These are phyloP conservation scores for Kurtzmaniella quercitrusa DNA, from an alignment of 1,139 yeast genomes.

Conservation along the genomic window DNA sequence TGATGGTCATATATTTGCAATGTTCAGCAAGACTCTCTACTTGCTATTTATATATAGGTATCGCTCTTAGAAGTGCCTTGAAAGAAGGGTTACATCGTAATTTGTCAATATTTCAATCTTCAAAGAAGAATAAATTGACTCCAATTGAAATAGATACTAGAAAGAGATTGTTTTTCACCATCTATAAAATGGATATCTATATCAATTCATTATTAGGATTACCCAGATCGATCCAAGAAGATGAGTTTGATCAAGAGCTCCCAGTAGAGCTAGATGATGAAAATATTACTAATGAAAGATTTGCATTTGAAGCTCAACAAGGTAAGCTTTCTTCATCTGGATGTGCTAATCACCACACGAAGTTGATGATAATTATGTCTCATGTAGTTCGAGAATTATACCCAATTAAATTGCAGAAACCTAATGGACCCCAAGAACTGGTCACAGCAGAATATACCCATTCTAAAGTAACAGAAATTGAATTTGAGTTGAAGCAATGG, in stretches of 20 bases:
- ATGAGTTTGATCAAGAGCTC: constrained; percentile 84
- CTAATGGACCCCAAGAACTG: constrained; percentile 10
- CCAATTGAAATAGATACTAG: constrained; percentile 85
- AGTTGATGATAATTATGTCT: constrained; percentile 48
- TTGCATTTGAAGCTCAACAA: constrained; percentile 31
- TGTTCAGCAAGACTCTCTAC: constrained; percentile 88
- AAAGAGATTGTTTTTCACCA: constrained; percentile 82
- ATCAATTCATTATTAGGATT: constrained; percentile 86
- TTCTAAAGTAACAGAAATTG: constrained; percentile 67
- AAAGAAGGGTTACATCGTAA: constrained; percentile 86
- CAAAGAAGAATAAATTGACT: constrained; percentile 45
- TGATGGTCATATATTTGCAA: constrained; percentile 74
- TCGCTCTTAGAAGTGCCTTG: constrained; percentile 80
- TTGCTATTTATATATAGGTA: constrained; percentile 90
- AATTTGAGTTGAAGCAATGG: constrained; percentile 73
- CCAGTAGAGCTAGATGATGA: constrained; percentile 88
- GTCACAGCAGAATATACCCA: constrained; percentile 42
- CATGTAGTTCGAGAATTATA: constrained; percentile 41
- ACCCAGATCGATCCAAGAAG: constrained; percentile 71
- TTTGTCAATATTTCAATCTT: constrained; percentile 49
- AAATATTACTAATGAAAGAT: constrained; percentile 65
- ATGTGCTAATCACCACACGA: constrained; percentile 84
- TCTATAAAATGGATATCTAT: constrained; percentile 87
- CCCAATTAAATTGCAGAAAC: constrained; percentile 30
- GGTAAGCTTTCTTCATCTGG: constrained; percentile 65